Evolutionary conservation across 148 eudicot species (phyloP).

Genomic region (Pouteria glomerata): DNA sequence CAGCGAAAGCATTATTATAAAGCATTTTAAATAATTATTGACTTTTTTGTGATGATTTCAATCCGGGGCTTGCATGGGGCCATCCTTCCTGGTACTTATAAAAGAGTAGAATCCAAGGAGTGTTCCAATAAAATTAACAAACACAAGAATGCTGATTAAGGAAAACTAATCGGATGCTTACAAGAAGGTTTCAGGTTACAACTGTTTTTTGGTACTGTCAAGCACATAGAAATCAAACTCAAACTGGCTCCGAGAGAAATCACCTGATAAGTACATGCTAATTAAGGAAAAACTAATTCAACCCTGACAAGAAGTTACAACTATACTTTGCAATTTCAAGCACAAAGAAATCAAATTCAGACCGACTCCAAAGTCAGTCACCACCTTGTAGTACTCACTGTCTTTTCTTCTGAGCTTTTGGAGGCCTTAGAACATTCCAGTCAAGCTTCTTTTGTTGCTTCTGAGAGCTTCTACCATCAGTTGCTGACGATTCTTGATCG

Average conservation of each 20-base stretch:
- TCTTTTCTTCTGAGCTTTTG: constrained; percentile 42
- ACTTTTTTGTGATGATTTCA: too few relatives aligned
- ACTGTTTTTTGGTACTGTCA: not conserved
- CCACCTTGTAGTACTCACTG: constrained; percentile 15
- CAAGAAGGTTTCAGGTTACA: constrained; percentile 1
- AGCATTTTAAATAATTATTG: too few relatives aligned
- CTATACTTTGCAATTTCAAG: too few relatives aligned
- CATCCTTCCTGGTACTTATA: too few relatives aligned
- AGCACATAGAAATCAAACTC: not conserved
- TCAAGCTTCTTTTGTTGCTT: constrained; percentile 59
- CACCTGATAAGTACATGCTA: too few relatives aligned
- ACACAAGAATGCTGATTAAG: not conserved
- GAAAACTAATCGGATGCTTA: not conserved
- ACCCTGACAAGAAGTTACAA: too few relatives aligned
- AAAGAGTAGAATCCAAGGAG: too few relatives aligned
- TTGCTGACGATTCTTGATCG: constrained; percentile 30
- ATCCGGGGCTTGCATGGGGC: too few relatives aligned
- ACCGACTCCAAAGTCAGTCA: not conserved
- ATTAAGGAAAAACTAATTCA: too few relatives aligned
- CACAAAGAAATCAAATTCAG: too few relatives aligned
- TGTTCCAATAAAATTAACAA: not conserved
- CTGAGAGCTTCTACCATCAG: constrained; percentile 26
- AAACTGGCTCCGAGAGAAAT: not conserved
- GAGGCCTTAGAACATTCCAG: constrained; percentile 63
- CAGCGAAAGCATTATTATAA: too few relatives aligned